phyloP scores from a whole-genome alignment of 2,329 filamentous ascomycete genomes.

The Aphanoascus verrucosus region DNA sequence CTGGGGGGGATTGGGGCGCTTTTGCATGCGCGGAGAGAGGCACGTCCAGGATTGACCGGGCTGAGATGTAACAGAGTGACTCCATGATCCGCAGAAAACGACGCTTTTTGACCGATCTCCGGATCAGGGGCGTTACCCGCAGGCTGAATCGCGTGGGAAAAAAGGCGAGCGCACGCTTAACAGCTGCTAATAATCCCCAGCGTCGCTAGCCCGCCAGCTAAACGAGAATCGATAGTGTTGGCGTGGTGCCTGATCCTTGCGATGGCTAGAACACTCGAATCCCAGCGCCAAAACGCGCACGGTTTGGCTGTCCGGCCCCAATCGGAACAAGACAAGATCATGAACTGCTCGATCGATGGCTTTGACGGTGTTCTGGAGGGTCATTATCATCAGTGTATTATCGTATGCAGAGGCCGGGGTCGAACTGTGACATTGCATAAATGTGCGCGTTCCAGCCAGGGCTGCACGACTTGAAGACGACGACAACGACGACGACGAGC shows the following conservation, averaged over 20 bases:
- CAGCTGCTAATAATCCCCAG: not conserved
- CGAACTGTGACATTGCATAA: not conserved
- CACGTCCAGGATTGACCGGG: conserved; percentile 24
- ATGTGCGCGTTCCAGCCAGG: not conserved
- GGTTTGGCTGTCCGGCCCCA: not conserved
- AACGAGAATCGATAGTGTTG: conserved; percentile 8
- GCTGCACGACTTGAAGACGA: not conserved
- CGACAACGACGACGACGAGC: not conserved
- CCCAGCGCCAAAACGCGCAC: not conserved
- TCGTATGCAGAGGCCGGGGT: not conserved
- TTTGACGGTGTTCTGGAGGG: not conserved
- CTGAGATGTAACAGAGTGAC: conserved; percentile 10
- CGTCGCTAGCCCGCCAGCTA: not conserved
- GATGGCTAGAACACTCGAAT: conserved; percentile 4
- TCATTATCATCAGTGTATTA: too few species aligned
- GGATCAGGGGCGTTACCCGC: conserved; percentile 1
- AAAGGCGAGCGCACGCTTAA: not conserved
- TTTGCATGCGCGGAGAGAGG: not conserved
- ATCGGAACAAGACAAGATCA: not conserved
- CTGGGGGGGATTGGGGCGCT: not conserved
- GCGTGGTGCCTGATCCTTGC: not conserved
- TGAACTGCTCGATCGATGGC: not conserved
- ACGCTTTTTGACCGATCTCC: not conserved
- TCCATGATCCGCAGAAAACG: conserved; percentile 2
- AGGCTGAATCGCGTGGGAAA: not conserved